A percentile compares a stretch with the other conserved stretches of the same genome.
Evolutionary conservation across 192 early-diverging fungal genomes (phyloP).

Genomic region (Coemansia sp.): DNA sequence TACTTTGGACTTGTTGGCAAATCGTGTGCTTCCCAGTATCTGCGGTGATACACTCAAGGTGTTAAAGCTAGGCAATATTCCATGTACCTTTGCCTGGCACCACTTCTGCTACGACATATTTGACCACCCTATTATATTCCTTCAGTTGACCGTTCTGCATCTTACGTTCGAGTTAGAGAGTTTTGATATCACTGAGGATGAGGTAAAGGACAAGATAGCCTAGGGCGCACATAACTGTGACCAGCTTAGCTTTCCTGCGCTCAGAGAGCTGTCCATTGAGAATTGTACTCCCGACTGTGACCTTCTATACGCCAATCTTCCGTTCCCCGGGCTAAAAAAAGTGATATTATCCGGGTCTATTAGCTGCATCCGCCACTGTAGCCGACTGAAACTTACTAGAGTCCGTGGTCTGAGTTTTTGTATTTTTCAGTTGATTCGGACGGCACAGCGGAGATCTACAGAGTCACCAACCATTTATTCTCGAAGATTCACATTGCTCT

Average conservation of each 20-base stretch:
- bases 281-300: conserved; percentile 3
- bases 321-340: not conserved
- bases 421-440: not conserved
- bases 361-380: not conserved
- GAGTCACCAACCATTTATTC: not conserved
- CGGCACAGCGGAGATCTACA: not conserved
- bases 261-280: not conserved
- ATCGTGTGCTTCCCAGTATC: not conserved
- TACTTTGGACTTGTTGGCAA: not conserved
- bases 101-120: not conserved
- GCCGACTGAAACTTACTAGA: not conserved
- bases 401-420: not conserved
- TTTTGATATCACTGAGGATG: not conserved
- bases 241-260: conserved; percentile 2
- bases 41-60: not conserved
- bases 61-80: not conserved
- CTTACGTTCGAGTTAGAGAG: not conserved
- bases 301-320: not conserved
- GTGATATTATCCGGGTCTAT: not conserved
- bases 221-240: not conserved
- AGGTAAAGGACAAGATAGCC: not conserved
- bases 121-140: not conserved
- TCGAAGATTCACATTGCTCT: not conserved
- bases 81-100: not conserved
- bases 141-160: not conserved